Evolutionary conservation across 2,329 filamentous ascomycete species (phyloP).

Genomic region (Fusarium heterosporum): DNA sequence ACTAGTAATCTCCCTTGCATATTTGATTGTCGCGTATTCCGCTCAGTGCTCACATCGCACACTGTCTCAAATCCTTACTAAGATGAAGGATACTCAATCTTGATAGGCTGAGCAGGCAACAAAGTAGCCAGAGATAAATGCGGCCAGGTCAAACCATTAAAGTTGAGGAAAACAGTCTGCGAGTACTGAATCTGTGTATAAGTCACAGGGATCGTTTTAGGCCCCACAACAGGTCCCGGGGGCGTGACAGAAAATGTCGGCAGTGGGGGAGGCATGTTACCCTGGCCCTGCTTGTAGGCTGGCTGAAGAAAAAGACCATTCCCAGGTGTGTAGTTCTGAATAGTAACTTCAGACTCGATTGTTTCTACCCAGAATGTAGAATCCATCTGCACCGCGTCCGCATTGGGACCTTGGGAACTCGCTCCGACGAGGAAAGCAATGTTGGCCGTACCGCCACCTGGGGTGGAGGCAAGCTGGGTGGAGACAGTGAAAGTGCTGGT

Average conservation of each 20-base stretch:
- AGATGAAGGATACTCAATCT: not conserved
- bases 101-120: constrained; percentile 3
- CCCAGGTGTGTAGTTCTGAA: not conserved
- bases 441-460: constrained; percentile 4
- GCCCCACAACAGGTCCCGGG: not conserved
- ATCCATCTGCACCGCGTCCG: constrained; percentile 4
- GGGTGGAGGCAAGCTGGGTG: not conserved
- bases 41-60: not conserved
- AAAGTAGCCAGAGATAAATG: constrained; percentile 14
- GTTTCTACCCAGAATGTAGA: constrained; percentile 15
- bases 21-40: not conserved
- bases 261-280: constrained; percentile 3
- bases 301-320: not conserved
- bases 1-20: no score
- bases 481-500: constrained; percentile 7
- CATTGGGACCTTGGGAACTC: not conserved
- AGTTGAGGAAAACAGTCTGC: constrained; percentile 7
- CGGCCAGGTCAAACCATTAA: constrained; percentile 4
- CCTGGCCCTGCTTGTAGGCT: not conserved
- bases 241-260: constrained; percentile 8
- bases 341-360: not conserved
- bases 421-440: constrained; percentile 12
- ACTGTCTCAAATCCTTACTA: not conserved
- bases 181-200: constrained; percentile 23
- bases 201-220: not conserved